These are phyloP conservation scores for Colletotrichum caudatum DNA, from an alignment of 2,329 filamentous ascomycete genomes.

Conservation along the genomic window DNA sequence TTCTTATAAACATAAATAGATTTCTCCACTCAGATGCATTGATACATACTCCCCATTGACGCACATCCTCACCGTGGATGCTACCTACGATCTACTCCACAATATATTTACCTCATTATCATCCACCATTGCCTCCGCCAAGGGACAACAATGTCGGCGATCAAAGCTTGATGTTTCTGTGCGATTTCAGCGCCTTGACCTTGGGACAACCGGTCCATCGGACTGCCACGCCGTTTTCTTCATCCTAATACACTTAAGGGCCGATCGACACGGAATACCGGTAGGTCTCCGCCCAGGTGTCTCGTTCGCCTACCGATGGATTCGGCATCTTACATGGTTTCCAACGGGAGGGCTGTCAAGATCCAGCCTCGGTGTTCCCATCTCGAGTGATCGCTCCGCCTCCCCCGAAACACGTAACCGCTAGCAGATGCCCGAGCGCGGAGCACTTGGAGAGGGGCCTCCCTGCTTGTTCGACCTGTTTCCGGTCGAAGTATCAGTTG, in stretches of 20 bases:
- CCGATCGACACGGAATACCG: not conserved
- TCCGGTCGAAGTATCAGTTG: not conserved
- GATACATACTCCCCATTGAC: not conserved
- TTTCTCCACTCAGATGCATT: not conserved
- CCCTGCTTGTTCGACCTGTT: conserved; percentile 4
- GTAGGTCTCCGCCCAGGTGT: not conserved
- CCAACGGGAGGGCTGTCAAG: not conserved
- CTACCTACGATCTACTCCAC: not conserved
- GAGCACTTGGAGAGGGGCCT: not conserved
- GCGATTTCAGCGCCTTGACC: not conserved
- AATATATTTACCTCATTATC: not conserved
- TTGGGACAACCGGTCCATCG: not conserved
- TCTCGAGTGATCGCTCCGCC: conserved; percentile 23
- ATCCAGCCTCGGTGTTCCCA: not conserved
- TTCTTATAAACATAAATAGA: not conserved
- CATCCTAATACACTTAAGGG: not conserved
- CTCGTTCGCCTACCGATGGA: not conserved
- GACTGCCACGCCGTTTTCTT: not conserved
- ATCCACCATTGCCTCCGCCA: not conserved
- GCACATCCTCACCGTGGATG: not conserved
- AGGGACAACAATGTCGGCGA: not conserved
- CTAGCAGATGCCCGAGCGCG: conserved; percentile 4
- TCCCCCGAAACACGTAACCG: conserved; percentile 7
- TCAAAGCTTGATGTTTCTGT: not conserved
- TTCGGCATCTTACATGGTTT: conserved; percentile 1